Evolutionary conservation across 2,329 filamentous ascomycete species (phyloP).

Genomic region (Tricladium varicosporioides): DNA sequence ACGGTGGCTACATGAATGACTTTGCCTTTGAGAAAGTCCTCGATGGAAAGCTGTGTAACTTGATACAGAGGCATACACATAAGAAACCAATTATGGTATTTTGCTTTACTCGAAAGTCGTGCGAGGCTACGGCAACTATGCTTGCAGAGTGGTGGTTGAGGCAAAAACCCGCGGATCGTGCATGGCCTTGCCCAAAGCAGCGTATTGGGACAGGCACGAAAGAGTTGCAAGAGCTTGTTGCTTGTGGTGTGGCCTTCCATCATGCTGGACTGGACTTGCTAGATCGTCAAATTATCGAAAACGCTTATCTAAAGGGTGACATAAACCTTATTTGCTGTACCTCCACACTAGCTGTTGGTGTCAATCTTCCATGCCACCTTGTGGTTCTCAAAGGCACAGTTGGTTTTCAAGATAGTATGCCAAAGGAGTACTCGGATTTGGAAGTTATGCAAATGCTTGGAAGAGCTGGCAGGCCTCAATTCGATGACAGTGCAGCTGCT

Average conservation of each 20-base stretch:
- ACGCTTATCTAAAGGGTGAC: slow-evolving; percentile 66
- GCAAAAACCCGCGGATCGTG: slow-evolving; percentile 48
- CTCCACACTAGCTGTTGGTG: slow-evolving; percentile 77
- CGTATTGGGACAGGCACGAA: slow-evolving; percentile 52
- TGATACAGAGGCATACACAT: slow-evolving; percentile 65
- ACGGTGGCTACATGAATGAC: slow-evolving; percentile 58
- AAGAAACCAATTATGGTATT: slow-evolving; percentile 81
- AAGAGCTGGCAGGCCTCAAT: slow-evolving; percentile 79
- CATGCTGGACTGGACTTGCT: slow-evolving; percentile 69
- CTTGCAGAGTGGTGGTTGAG: slow-evolving; percentile 65
- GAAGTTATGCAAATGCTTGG: slow-evolving; percentile 92
- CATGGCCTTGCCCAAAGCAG: slow-evolving; percentile 61
- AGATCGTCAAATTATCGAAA: slow-evolving; percentile 67
- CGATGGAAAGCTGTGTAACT: slow-evolving; percentile 60
- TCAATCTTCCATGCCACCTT: slow-evolving; percentile 81
- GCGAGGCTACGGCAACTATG: slow-evolving; percentile 63
- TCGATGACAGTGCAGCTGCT: slow-evolving; percentile 71
- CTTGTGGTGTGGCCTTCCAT: slow-evolving; percentile 72
- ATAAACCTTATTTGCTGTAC: slow-evolving; percentile 83
- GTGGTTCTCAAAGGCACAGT: slow-evolving; percentile 81
- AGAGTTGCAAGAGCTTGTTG: slow-evolving; percentile 53
- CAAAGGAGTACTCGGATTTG: slow-evolving; percentile 74
- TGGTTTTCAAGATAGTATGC: slow-evolving; percentile 57
- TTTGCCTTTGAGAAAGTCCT: slow-evolving; percentile 74
- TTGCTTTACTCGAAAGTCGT: slow-evolving; percentile 73